Evolutionary conservation across 345 rosid species (phyloP), one percentile per base, ranked within the genome.

Genomic region (Citrus inodora): DNA sequence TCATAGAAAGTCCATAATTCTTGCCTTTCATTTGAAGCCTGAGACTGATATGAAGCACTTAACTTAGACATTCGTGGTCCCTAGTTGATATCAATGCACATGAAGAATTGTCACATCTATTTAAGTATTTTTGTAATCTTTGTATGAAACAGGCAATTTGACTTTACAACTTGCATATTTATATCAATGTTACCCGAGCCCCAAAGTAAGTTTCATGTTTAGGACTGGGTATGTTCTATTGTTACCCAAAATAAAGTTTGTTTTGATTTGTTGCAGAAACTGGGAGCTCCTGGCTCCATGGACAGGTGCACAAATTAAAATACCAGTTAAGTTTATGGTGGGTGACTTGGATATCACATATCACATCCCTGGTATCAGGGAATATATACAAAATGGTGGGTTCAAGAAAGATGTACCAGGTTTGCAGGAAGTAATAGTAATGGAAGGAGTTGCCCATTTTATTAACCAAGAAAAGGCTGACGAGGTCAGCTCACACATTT

Each of bases 391-490:
- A 74, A 68, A 70, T 7, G 90, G 89, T 21, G 90, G 83, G 30
- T 81, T 95, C 74, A 92, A 88, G 88, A 82, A 82, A 71, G 63
- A 74, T 3, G 98, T 90, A 62, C 98, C 98, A 0, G 87, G 84
- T n/a, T 74, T 94, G 81, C 88, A 93, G 81, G 95, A 93, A 48
- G 87, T 93, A 24, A 91, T 92, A 53, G 91, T 95, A 28, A 77
- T 95, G 92, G 95, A 93, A 89, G 95, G 91, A 71, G 98, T 71
- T 42, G 95, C 87, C 66, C 98, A 95, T 72, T 93, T 90, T 80
- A 76, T 92, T 40, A 87, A 89, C 56, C 91, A 89, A 71, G 97
- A 92, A 86, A 92, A 79, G 82, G 87, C 98, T 0, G 92, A 87
- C 4, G 95, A 93, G 80, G 84, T 92, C 73, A 84, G 79, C 75